phyloP scores from a whole-genome alignment of 257 asterid species.

The Thymus quinquecostatus region DNA sequence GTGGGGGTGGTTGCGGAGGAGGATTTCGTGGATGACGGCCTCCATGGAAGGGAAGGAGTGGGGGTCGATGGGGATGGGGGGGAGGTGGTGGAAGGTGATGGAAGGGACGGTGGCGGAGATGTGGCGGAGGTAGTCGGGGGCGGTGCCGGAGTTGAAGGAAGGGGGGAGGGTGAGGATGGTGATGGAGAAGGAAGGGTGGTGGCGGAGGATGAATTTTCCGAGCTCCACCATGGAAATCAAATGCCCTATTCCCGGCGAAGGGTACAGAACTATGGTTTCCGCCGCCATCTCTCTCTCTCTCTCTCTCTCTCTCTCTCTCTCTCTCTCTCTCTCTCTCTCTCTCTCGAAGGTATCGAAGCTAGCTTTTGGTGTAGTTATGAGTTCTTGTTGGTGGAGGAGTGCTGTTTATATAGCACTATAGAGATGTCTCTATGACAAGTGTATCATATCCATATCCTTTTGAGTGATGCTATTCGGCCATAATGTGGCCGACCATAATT shows the following conservation, averaged over 20 bases:
- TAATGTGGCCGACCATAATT: no score
- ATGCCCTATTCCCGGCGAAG: constrained; percentile 71
- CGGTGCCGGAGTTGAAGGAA: constrained; percentile 52
- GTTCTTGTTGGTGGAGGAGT: no score
- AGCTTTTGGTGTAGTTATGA: no score
- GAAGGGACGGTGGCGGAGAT: constrained; percentile 54
- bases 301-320: no score
- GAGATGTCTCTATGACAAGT: no score
- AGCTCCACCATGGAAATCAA: constrained; percentile 75
- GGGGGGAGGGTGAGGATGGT: constrained; percentile 41
- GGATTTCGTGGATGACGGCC: constrained; percentile 42
- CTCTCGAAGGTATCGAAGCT: no score
- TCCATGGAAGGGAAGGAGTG: constrained; percentile 45
- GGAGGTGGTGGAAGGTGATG: constrained; percentile 63
- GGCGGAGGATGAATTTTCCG: constrained; percentile 56
- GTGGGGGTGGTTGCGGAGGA: constrained; percentile 43
- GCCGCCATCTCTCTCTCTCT: not conserved
- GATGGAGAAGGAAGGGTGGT: constrained; percentile 43
- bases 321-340: not conserved
- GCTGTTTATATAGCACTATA: no score
- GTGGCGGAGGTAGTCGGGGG: constrained; percentile 47
- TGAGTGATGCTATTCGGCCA: no score
- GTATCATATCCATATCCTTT: no score
- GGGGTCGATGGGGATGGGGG: constrained; percentile 36
- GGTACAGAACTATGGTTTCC: constrained; percentile 48